Percentiles rank a stretch among this genome's conserved stretches.
phyloP scores from a whole-genome alignment of 305 asterid species.

The Fraxinus velutina region DNA sequence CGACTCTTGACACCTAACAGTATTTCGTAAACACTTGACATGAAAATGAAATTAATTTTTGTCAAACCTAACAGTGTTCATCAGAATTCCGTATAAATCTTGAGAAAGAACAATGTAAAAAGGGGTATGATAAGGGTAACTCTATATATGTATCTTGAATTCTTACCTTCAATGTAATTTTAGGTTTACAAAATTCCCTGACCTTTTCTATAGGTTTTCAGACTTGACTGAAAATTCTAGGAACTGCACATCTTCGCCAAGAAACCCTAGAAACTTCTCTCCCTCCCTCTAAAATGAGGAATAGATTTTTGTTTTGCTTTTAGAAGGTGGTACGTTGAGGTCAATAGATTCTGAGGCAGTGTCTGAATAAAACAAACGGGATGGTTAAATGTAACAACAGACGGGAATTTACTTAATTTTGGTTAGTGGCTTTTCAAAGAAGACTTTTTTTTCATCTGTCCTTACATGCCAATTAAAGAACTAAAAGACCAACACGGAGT shows the following conservation, averaged over 20 bases:
- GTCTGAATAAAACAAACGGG: constrained; percentile 32
- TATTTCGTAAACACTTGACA: background rate
- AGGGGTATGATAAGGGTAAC: background rate
- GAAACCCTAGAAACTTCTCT: background rate
- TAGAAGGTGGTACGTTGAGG: constrained; percentile 47
- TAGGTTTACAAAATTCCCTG: background rate
- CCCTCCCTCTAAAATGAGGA: background rate
- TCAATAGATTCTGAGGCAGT: constrained; percentile 47
- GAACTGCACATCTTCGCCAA: constrained; percentile 4
- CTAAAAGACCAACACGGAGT: constrained; percentile 17
- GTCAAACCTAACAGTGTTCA: background rate
- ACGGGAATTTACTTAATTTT: constrained; percentile 16
- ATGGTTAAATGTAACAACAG: background rate
- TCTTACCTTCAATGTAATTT: background rate
- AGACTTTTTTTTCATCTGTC: constrained; percentile 20
- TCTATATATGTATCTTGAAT: background rate
- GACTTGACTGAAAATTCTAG: constrained; percentile 2
- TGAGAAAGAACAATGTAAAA: background rate
- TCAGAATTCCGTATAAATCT: background rate
- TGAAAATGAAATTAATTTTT: background rate
- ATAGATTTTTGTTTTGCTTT: background rate
- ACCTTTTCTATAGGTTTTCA: background rate
- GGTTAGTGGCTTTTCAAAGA: constrained; percentile 17
- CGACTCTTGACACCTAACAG: background rate
- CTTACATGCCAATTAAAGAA: constrained; percentile 27